phyloP scores from a whole-genome alignment of 1,284 basidiomycete genomes.

The Earliella scabrosa region DNA sequence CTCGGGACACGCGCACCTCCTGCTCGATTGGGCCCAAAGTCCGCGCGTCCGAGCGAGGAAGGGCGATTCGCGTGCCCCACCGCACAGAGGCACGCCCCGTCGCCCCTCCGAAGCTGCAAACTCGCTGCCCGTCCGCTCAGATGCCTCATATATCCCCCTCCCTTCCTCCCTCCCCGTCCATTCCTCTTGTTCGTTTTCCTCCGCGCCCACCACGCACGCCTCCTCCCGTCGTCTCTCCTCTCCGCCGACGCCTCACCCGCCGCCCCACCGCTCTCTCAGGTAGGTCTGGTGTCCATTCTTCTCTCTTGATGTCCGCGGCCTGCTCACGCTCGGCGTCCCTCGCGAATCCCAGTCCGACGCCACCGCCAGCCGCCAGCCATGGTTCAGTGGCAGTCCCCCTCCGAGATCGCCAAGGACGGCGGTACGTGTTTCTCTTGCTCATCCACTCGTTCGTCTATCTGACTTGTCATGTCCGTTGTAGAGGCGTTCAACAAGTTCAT shows the following conservation, averaged over 20 bases:
- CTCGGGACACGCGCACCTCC: neutral
- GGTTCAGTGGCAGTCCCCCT: constrained; percentile 50
- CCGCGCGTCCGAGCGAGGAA: constrained; percentile 1
- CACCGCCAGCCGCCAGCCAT: constrained; percentile 17
- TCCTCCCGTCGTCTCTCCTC: neutral
- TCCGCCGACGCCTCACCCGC: constrained; percentile 4
- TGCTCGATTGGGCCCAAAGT: neutral
- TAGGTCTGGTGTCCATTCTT: neutral
- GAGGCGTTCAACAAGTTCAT: constrained; percentile 67
- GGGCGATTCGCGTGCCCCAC: neutral
- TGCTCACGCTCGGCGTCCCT: no score
- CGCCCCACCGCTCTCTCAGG: constrained; percentile 4
- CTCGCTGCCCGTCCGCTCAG: no score
- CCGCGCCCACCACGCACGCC: neutral
- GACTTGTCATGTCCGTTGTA: constrained; percentile 32
- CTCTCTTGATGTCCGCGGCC: no score
- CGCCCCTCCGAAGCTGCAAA: no score
- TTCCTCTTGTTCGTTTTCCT: constrained; percentile 6
- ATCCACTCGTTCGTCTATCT: neutral
- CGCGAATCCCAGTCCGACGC: no score
- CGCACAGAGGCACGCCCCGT: no score
- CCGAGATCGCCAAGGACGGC: constrained; percentile 53
- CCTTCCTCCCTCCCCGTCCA: constrained; percentile 5
- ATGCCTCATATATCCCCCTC: constrained; percentile 19
- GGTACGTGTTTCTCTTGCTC: constrained; percentile 40